These are phyloP conservation scores for Populus nigra DNA, from an alignment of 345 rosid genomes.

Conservation along the genomic window DNA sequence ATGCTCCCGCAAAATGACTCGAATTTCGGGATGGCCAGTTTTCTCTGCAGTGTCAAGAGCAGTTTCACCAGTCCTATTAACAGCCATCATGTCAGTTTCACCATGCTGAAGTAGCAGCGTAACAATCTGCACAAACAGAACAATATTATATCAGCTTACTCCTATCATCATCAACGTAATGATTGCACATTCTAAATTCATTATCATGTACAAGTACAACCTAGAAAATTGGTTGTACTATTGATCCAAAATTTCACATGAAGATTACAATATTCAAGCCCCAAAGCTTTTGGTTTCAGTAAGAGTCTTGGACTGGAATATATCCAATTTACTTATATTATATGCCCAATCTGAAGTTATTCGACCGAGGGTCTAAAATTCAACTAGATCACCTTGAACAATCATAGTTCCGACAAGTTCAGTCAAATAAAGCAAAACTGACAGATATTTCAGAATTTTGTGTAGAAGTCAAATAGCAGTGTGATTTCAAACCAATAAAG, in stretches of 20 bases:
- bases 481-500: too few relatives aligned
- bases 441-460: too few relatives aligned
- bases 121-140: slow-evolving; percentile 54
- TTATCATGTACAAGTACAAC: not conserved
- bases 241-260: not conserved
- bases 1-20: slow-evolving; percentile 47
- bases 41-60: slow-evolving; percentile 89
- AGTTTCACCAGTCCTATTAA: slow-evolving; percentile 70
- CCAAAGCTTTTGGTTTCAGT: not conserved
- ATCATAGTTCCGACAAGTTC: too few relatives aligned
- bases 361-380: too few relatives aligned
- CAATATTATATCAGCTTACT: not conserved
- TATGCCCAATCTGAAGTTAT: not conserved
- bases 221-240: not conserved
- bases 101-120: slow-evolving; percentile 48
- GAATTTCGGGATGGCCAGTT: slow-evolving; percentile 50
- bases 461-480: too few relatives aligned
- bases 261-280: not conserved
- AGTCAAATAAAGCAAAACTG: not conserved
- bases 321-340: not conserved
- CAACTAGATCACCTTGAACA: too few relatives aligned
- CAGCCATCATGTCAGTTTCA: slow-evolving; percentile 46
- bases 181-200: not conserved
- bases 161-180: slow-evolving; percentile 1
- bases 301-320: not conserved